Evolutionary conservation across 2,329 filamentous ascomycete species (phyloP), one percentile per base, ranked within the genome.

Genomic region (Trichoderma harzianum): DNA sequence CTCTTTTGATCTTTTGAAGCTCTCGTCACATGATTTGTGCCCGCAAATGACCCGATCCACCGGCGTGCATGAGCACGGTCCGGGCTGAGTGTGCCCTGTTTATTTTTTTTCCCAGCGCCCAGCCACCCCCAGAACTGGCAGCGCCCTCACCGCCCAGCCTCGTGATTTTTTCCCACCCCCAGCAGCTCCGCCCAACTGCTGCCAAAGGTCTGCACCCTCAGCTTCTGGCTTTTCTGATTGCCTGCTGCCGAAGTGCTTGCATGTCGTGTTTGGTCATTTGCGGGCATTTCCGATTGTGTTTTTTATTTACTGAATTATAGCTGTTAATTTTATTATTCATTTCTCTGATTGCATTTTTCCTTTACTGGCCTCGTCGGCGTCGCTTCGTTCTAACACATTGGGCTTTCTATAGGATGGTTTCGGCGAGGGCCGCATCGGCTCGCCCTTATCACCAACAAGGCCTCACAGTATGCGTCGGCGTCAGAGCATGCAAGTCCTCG

Each of bases 401-500:
- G 67, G 43, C 47, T 64, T 43, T 64, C 36, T 70, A 24, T 70
- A 98, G 95, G 94, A 97, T 89, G 95, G 94, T 84, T 95, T 90
- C 86, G 95, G 95, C 84, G 94, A 97, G 84, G 93, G 93, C 83
- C 93, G 89, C 79, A 88, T 92, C 80, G 91, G 91, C 80, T 97
- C 94, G 80, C 94, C 95, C 79, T 91, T 92, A 78, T 98, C 96
- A 78, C 96, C 96, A 70, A 97, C 94, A 76, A 91, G 95, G 82
- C 95, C 96, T 77, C 94, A 95, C 79, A 98, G 94, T 86, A 93
- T 99, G 89, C 95, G 95, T 77, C 95, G 95, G 80, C 93, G 95
- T 79, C 96, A 97, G 83, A 98, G 95, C 87, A 95, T 98, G 91
- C 95, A 98, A 84, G 90, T 95, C 69, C 90, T 98, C 73, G 95